Evolutionary conservation across 2,329 filamentous ascomycete genomes (phyloP).

Genomic region (Dryadomyces quercivorus): DNA sequence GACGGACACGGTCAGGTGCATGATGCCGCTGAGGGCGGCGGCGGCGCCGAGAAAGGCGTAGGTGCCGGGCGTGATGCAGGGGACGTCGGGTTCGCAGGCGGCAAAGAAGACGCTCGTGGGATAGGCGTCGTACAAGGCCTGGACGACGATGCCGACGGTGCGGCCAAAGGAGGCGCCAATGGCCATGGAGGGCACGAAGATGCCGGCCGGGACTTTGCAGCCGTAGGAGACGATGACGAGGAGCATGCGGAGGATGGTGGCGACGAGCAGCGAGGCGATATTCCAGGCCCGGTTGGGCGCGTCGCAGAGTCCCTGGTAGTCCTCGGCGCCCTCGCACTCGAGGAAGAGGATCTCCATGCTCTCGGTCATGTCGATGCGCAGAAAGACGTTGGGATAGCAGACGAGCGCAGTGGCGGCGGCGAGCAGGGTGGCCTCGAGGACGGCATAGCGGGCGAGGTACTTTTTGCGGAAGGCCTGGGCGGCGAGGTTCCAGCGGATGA

Average conservation of each 20-base stretch:
- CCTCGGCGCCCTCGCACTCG: conserved; percentile 80
- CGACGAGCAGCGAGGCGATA: conserved; percentile 63
- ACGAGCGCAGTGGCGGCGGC: conserved; percentile 76
- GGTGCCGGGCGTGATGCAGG: conserved; percentile 93
- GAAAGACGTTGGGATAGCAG: conserved; percentile 93
- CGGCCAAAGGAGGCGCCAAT: conserved; percentile 89
- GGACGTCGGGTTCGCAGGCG: conserved; percentile 77
- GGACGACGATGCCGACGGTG: conserved; percentile 87
- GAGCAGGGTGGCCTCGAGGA: conserved; percentile 75
- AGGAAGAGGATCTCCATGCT: conserved; percentile 97
- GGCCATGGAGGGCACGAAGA: conserved; percentile 97
- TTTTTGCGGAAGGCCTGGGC: conserved; percentile 89
- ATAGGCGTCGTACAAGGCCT: conserved; percentile 74
- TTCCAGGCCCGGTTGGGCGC: conserved; percentile 62
- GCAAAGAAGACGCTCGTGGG: conserved; percentile 77
- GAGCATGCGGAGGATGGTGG: conserved; percentile 68
- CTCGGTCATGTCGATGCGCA: conserved; percentile 97
- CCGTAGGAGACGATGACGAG: conserved; percentile 94
- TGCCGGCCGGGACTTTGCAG: conserved; percentile 93
- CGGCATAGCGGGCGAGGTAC: conserved; percentile 71
- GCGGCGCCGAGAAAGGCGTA: conserved; percentile 93
- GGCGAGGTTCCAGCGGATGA: conserved; percentile 94
- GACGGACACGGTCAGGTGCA: conserved; percentile 94
- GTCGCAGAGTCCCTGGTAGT: conserved; percentile 85
- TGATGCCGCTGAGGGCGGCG: conserved; percentile 86